A percentile compares a stretch with the other conserved stretches of the same genome.
Evolutionary conservation across 2,329 filamentous ascomycete species (phyloP).

Genomic region (Phialemoniopsis sp.): DNA sequence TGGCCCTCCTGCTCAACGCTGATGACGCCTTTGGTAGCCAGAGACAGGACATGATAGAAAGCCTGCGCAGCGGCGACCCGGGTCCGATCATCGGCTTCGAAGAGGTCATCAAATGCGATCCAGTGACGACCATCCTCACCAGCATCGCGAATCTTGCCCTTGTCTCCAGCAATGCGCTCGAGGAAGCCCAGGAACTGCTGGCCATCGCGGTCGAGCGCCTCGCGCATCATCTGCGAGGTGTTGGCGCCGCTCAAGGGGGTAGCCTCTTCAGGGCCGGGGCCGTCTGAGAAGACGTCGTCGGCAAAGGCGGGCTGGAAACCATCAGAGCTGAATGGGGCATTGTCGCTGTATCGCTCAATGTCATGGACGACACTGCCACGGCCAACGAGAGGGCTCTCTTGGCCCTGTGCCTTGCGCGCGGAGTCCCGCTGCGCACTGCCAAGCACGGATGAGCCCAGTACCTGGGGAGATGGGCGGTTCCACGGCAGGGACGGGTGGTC

Average conservation of each 20-base stretch:
- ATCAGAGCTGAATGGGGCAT: conserved; percentile 25
- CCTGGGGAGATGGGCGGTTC: conserved; percentile 43
- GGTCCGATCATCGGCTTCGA: conserved; percentile 51
- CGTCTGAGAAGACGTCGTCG: conserved; percentile 24
- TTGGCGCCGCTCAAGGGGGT: conserved; percentile 13
- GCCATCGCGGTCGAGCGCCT: conserved; percentile 38
- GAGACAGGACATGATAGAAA: conserved; percentile 67
- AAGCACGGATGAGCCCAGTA: conserved; percentile 42
- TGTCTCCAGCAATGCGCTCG: conserved; percentile 26
- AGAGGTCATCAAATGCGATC: conserved; percentile 66
- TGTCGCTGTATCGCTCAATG: conserved; percentile 45
- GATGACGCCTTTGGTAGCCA: conserved; percentile 64
- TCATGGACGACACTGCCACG: conserved; percentile 28
- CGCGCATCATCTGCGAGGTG: conserved; percentile 23
- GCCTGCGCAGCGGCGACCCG: conserved; percentile 68
- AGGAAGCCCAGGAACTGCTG: conserved; percentile 41
- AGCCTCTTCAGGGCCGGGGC: conserved; percentile 11
- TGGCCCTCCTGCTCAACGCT: conserved; percentile 54
- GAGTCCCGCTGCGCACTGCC: conserved; percentile 33
- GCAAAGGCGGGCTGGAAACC: conserved; percentile 21
- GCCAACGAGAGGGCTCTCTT: conserved; percentile 31
- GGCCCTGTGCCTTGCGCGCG: conserved; percentile 22
- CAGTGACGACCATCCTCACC: conserved; percentile 31
- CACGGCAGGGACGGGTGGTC: conserved; percentile 58
- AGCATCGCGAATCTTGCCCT: conserved; percentile 19